Base-by-base conservation (phyloP, 2,329 filamentous ascomycete species). In the Clarireedia sp. region DNA sequence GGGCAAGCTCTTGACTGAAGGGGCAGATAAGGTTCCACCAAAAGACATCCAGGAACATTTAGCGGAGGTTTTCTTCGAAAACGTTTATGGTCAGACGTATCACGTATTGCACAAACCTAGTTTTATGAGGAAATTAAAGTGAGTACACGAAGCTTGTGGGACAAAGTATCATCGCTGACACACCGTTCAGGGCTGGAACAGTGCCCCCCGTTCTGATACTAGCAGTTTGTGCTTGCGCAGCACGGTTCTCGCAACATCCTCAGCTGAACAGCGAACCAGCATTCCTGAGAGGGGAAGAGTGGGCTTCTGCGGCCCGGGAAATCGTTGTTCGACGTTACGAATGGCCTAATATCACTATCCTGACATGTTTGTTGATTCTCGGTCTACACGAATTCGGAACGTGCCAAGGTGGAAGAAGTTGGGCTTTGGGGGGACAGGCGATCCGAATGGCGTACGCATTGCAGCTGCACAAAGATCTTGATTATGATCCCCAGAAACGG, bases 381-480 rank as follows among this genome's bases (percentile, higher is more conserved):
- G 91, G 90, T 3, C 76, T 99, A 38, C 92, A 99, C 68, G 92
- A 96, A 66, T 97, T 97, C 65, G 94, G 94, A 54, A 97, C 92
- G 12, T 97, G 94, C 67, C 92, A 97, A 69, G 94, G 94, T 56
- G 92, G 91, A 14, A 82, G 92, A 62, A 96, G 91, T 69, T 99
- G 94, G 94, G 89, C 95, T 57, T 82, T 97, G 60, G 91, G 91
- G 17, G 94, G 94, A 1, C 91, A 95, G 76, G 94, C 92, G 14
- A 90, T 96, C 66, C 82, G 94, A 40, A 97, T 97, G 94, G 94
- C 92, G 8, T 96, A 95, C 70, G 94, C 94, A 14, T 75, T 99
- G 46, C 92, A 97, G 68, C 74, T 99, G 26, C 94, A 99, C 73
- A 88, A 86, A 67, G 94, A 97, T 69, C 78, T 96, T 26, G 90